A percentile compares a stretch with the other conserved stretches of the same genome.
These are phyloP conservation scores for Eucalyptus lansdowneana DNA, from an alignment of 345 rosid genomes.

Conservation along the genomic window DNA sequence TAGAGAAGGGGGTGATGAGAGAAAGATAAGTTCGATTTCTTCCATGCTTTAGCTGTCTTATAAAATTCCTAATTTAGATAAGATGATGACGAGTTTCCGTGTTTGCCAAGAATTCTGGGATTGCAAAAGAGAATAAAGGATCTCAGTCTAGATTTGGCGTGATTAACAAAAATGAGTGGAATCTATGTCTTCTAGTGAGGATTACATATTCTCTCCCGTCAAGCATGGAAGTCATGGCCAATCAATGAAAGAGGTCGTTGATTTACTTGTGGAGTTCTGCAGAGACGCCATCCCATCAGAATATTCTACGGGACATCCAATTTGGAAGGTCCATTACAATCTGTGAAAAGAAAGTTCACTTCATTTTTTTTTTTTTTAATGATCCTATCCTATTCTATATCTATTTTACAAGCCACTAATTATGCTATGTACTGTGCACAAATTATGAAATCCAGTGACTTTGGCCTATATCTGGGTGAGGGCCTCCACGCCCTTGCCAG, in stretches of 20 bases:
- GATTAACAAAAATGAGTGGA: background rate
- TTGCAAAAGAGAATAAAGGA: background rate
- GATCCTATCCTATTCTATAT: too few species aligned
- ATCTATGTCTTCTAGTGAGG: background rate
- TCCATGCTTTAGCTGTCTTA: background rate
- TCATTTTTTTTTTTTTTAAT: too few species aligned
- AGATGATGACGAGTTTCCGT: background rate
- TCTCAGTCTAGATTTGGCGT: background rate
- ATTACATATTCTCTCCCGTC: background rate
- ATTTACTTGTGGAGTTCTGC: background rate
- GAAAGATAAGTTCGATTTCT: background rate
- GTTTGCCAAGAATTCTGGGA: background rate
- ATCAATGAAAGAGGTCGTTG: background rate
- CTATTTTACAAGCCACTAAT: too few species aligned
- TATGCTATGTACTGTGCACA: too few species aligned
- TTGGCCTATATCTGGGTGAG: too few species aligned
- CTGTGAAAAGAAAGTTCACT: background rate
- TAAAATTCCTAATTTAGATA: background rate
- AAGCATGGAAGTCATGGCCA: background rate
- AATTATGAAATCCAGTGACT: too few species aligned
- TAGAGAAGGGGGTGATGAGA: background rate
- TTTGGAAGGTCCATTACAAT: background rate
- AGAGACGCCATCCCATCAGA: background rate
- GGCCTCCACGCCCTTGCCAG: accelerated
- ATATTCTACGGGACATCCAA: background rate